Percentiles rank a stretch among this genome's conserved stretches.
Evolutionary conservation across 495 filamentous ascomycete genomes (phyloP).

Genomic region (Immersiella caudata): DNA sequence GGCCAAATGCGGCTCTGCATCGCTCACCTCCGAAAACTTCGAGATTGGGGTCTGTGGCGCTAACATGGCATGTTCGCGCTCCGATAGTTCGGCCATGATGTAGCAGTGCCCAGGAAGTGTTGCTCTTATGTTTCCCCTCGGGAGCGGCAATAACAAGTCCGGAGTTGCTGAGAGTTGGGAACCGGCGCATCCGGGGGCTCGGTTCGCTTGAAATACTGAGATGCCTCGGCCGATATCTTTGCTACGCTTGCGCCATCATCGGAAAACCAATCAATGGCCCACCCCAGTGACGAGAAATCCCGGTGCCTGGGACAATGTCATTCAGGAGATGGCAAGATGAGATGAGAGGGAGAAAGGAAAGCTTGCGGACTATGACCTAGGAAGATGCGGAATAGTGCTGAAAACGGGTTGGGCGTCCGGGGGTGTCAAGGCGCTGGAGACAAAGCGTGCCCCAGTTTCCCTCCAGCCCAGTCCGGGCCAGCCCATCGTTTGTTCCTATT

Average conservation of each 20-base stretch:
- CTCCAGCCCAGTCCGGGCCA: background rate
- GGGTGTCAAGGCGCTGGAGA: background rate
- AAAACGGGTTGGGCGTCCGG: background rate
- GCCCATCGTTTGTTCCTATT: background rate
- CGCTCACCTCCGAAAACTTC: background rate
- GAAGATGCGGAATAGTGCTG: background rate
- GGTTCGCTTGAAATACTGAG: background rate
- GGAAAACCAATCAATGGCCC: background rate
- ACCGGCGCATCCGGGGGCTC: background rate
- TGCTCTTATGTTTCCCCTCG: background rate
- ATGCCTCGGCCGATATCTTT: background rate
- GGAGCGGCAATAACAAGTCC: background rate
- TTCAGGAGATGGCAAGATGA: background rate
- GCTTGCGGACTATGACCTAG: background rate
- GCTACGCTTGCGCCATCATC: background rate
- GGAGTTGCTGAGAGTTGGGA: background rate
- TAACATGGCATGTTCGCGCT: background rate
- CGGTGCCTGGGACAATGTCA: background rate
- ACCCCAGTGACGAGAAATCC: background rate
- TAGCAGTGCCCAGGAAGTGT: background rate
- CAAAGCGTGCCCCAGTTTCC: background rate
- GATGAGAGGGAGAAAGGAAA: background rate
- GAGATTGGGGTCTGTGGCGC: background rate
- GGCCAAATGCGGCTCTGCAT: background rate
- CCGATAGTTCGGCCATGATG: background rate